phyloP scores from a whole-genome alignment of 2,329 filamentous ascomycete species.

The Tolypocladium amazonense region DNA sequence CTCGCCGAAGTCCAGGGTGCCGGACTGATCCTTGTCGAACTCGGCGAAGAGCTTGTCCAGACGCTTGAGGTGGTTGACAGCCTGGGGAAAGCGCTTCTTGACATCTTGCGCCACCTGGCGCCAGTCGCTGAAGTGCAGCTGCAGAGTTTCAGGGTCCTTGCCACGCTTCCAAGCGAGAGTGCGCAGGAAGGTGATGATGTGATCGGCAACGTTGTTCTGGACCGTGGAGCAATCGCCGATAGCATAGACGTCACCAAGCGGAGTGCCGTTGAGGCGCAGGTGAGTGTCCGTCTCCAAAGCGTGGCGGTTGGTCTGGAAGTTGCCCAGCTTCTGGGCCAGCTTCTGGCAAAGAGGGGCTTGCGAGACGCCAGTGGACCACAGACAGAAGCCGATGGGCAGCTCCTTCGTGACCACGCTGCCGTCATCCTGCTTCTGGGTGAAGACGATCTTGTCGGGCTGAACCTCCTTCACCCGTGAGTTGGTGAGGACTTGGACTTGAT shows the following conservation, averaged over 20 bases:
- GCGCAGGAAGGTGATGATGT: slow-evolving; percentile 83
- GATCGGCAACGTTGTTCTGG: slow-evolving; percentile 91
- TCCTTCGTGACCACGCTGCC: slow-evolving; percentile 78
- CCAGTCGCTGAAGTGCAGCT: slow-evolving; percentile 85
- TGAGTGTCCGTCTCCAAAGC: slow-evolving; percentile 93
- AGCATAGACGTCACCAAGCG: slow-evolving; percentile 88
- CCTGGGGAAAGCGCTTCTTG: slow-evolving; percentile 83
- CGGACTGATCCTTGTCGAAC: slow-evolving; percentile 88
- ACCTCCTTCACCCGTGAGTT: slow-evolving; percentile 93
- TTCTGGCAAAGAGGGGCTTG: slow-evolving; percentile 73
- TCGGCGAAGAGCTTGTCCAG: slow-evolving; percentile 84
- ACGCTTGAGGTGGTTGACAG: slow-evolving; percentile 73
- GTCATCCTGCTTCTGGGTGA: slow-evolving; percentile 68
- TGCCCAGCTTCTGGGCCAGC: slow-evolving; percentile 65
- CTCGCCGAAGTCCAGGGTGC: slow-evolving; percentile 90
- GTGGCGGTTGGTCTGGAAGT: slow-evolving; percentile 74
- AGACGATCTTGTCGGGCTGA: slow-evolving; percentile 70
- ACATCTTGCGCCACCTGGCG: slow-evolving; percentile 73
- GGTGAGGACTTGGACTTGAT: slow-evolving; percentile 83
- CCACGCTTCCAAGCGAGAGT: slow-evolving; percentile 86
- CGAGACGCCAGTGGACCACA: slow-evolving; percentile 94
- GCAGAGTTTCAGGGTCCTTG: slow-evolving; percentile 77
- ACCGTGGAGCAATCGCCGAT: slow-evolving; percentile 95
- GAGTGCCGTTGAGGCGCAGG: slow-evolving; percentile 77
- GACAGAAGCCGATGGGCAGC: slow-evolving; percentile 87